Base-by-base conservation (phyloP, 1,284 basidiomycete species). In the Dichomitus squalens region DNA sequence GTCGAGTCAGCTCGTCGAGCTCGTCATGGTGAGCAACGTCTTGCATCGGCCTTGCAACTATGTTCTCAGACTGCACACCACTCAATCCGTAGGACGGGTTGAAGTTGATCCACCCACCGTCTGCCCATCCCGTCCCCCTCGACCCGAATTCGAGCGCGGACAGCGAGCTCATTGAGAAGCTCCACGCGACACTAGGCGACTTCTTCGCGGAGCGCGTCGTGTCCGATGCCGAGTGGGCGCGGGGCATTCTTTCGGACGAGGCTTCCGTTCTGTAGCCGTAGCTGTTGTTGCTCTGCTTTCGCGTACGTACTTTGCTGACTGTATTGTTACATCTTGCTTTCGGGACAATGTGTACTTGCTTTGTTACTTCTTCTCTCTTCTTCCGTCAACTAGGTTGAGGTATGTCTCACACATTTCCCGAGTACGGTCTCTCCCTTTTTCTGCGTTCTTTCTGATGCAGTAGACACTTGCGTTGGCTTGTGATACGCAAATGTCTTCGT, bases 171-270 rank as follows among this genome's bases (percentile, higher is more conserved):
- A 71, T 81, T 18, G 70, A 70, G 9, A 80, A 79, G 53, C 68
- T 92, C 51, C 75, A 73, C 5, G 79, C 83, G 8, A 67, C 79
- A 1, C 61, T 92, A 7, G 90, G 90, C 9, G 78, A 79, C 21
- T 82, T 81, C 58, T 89, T 91, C 64, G 80, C 86, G 2, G 77
- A 79, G 44, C 75, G 76, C 50, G 67, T 92, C 12, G 66, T 78
- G 29, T 76, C 72, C 21, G 88, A 90, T 66, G 77, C 79, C 9
- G 75, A 73, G 11, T 90, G 88, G 87, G 84, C 84, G 11, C 66
- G 75, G 56, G 80, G 80, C 23, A 76, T 88, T 14, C 66, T 86
- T n/a, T 77, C 79, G 23, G 70, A 67, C 29, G 64, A 64, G 36
- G 49, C 50, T 3, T 49, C 61, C 9, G 34, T 27, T 3, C 12